Base-by-base conservation (phyloP, 768 basidiomycete species). In the Floccularia luteovirens region DNA sequence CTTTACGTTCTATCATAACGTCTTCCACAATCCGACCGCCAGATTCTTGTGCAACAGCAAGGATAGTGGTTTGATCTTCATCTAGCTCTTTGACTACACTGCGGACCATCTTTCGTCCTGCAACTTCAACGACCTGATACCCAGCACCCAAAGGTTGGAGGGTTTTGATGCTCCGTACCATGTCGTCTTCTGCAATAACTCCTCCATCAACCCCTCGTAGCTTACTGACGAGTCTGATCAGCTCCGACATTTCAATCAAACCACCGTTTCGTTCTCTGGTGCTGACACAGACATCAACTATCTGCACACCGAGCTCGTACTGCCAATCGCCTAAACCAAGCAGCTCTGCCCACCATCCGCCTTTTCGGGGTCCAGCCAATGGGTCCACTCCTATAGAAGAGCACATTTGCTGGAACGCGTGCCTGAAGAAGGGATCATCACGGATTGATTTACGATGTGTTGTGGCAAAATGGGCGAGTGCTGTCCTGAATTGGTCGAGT, bases 381-480 rank as follows among this genome's bases (percentile, higher is more conserved):
- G 94, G 93, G 57, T 98, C 96, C 17, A 99, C 90, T 23, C 91
- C 91, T 41, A 99, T 88, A 12, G 84, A 81, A 2, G 85, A 75
- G 56, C 96, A 99, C 90, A 99, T 96, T 43, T 89, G 84, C 48
- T 92, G 89, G 62, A 98, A 98, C 14, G 79, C 84, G 69, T 84
- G 85, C 3, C 96, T 75, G 58, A 99, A 93, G 2, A 74, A 71
- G 1, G 94, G 90, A 48, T 94, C 86, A 37, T 69, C 68, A 42
- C 78, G 76, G 54, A 99, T 97, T 42, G 83, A 77, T 31, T 83
- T 77, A 36, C 90, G 81, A 58, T 97, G 92, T 6, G 78, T 78
- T 19, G 75, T 63, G 1, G 92, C 90, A 51, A 98, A 99, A 43
- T 72, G 73, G 2, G 75, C 61, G 36, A 97, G 77, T 0, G 89